Percentiles rank a stretch among this genome's conserved stretches.
phyloP scores from a whole-genome alignment of 2,329 filamentous ascomycete genomes.

The Raffaelea arxii region DNA sequence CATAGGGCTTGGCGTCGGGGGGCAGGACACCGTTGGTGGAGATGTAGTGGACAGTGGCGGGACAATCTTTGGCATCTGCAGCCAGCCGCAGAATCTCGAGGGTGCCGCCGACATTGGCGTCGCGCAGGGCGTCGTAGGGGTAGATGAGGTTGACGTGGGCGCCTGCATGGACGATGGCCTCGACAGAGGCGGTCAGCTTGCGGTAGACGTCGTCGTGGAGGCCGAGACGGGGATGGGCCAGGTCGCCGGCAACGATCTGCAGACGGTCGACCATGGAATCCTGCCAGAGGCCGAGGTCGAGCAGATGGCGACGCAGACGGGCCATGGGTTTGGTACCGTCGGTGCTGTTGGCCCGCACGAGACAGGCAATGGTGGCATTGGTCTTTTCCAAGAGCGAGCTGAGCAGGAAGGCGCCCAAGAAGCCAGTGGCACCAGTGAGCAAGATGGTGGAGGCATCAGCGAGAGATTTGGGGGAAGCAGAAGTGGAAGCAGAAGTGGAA shows the following conservation, averaged over 20 bases:
- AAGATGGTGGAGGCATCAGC: constrained; percentile 59
- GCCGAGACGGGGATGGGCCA: constrained; percentile 59
- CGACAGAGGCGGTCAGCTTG: constrained; percentile 51
- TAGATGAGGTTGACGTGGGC: constrained; percentile 76
- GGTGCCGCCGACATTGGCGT: constrained; percentile 71
- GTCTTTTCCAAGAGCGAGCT: constrained; percentile 59
- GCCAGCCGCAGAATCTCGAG: constrained; percentile 65
- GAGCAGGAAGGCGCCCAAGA: constrained; percentile 65
- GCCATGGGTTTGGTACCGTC: constrained; percentile 58
- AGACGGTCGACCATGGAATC: constrained; percentile 71
- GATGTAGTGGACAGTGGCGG: constrained; percentile 64
- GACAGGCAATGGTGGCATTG: constrained; percentile 58
- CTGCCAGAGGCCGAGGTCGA: constrained; percentile 70
- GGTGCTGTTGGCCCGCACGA: constrained; percentile 42
- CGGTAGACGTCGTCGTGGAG: constrained; percentile 56
- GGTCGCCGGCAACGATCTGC: constrained; percentile 64
- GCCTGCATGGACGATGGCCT: constrained; percentile 69
- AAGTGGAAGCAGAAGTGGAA: constrained; percentile 65
- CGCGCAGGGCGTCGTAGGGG: constrained; percentile 66
- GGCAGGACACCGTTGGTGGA: constrained; percentile 75
- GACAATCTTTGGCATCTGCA: constrained; percentile 37
- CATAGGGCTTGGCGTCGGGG: constrained; percentile 59
- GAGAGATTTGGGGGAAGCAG: constrained; percentile 41
- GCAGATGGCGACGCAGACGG: constrained; percentile 62
- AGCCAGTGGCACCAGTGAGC: constrained; percentile 67